phyloP scores from a whole-genome alignment of 345 rosid genomes.

The Carallia pectinifolia region DNA sequence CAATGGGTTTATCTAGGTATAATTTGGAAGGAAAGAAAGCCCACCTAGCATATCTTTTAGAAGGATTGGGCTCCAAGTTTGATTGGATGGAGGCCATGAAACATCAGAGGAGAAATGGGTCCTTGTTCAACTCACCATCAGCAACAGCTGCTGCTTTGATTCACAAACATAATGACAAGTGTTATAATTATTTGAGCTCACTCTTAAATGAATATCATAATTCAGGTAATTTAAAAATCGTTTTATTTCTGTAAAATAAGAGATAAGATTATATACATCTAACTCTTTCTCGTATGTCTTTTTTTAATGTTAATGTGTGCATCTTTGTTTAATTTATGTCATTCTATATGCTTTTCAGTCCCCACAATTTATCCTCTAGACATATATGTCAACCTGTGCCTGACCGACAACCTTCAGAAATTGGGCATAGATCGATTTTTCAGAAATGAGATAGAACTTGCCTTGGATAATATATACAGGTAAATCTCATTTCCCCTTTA shows the following conservation, averaged over 20 bases:
- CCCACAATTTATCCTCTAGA: slow-evolving; percentile 15
- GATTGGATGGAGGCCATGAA: slow-evolving; percentile 18
- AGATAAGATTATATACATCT: neutral
- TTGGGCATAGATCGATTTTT: slow-evolving; percentile 17
- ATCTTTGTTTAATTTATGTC: neutral
- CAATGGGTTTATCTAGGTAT: neutral
- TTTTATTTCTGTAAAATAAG: neutral
- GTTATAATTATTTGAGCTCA: slow-evolving; percentile 7
- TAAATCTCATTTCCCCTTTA: neutral
- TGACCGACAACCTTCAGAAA: slow-evolving; percentile 8
- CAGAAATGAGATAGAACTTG: neutral
- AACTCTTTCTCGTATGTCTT: neutral
- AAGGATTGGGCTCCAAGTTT: neutral
- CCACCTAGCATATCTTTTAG: slow-evolving; percentile 17
- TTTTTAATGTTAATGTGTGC: neutral
- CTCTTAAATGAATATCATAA: neutral
- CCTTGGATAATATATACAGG: neutral
- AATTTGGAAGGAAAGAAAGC: neutral
- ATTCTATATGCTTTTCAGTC: neutral
- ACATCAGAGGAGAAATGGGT: slow-evolving; percentile 17
- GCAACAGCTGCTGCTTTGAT: slow-evolving; percentile 23
- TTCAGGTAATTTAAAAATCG: neutral
- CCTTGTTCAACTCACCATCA: slow-evolving; percentile 20
- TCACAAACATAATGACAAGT: slow-evolving; percentile 10
- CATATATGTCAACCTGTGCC: slow-evolving; percentile 8